These are phyloP conservation scores for Polygonum maritimum DNA, from an alignment of 148 eudicot species.

Conservation along the genomic window DNA sequence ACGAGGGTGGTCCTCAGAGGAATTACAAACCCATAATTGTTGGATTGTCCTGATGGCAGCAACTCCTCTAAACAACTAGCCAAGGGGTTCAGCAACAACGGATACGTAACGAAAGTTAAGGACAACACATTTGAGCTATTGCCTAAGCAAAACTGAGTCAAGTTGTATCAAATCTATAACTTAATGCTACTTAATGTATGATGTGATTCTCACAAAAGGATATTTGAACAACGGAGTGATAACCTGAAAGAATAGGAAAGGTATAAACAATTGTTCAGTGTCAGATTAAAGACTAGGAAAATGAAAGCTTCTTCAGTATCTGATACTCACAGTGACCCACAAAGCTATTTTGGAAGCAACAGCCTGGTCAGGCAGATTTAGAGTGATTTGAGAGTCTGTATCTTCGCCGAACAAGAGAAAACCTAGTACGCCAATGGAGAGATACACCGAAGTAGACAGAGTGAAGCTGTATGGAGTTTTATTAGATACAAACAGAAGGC, in stretches of 20 bases:
- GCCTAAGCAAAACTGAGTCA: not conserved
- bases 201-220: slow-evolving; percentile 26
- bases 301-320: not conserved
- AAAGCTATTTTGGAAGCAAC: slow-evolving; percentile 57
- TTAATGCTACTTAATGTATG: no score
- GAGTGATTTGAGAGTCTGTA: slow-evolving; percentile 69
- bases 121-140: slow-evolving; percentile 5
- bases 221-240: slow-evolving; percentile 72
- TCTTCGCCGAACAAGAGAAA: slow-evolving; percentile 84
- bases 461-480: slow-evolving; percentile 42
- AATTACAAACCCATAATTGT: slow-evolving; percentile 36
- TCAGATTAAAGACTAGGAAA: not conserved
- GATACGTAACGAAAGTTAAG: slow-evolving; percentile 41
- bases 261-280: not conserved
- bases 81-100: slow-evolving; percentile 67
- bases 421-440: slow-evolving; percentile 57
- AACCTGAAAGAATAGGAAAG: slow-evolving; percentile 30
- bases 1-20: slow-evolving; percentile 55
- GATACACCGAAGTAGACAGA: slow-evolving; percentile 52
- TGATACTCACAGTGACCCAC: slow-evolving; percentile 60
- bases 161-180: no score
- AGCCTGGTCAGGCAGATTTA: slow-evolving; percentile 58
- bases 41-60: slow-evolving; percentile 34
- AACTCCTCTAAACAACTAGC: slow-evolving; percentile 70
- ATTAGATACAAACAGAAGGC: not conserved